Percentiles rank a stretch among this genome's conserved stretches.
phyloP scores from a whole-genome alignment of 2,329 filamentous ascomycete species.

The Cryphonectria naterciae region DNA sequence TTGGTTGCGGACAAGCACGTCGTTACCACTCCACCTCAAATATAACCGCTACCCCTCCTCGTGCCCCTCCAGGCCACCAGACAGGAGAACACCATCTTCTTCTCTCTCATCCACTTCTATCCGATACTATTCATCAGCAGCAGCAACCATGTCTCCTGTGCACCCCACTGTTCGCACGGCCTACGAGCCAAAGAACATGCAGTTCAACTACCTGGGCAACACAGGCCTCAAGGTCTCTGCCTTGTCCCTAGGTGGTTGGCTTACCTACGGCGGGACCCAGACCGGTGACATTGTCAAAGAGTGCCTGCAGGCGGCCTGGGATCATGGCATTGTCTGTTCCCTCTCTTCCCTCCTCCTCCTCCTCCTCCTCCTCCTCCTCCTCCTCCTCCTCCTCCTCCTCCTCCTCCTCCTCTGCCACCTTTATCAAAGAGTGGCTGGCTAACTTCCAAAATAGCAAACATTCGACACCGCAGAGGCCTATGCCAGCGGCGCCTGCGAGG shows the following conservation, averaged over 20 bases:
- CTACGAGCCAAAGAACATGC: constrained; percentile 54
- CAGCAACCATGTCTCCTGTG: constrained; percentile 21
- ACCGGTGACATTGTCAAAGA: constrained; percentile 44
- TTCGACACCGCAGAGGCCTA: constrained; percentile 59
- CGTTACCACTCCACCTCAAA: neutral
- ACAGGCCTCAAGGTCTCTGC: constrained; percentile 75
- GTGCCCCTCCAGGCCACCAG: neutral
- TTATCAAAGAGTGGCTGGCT: no score
- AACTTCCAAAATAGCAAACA: constrained; percentile 42
- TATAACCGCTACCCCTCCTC: neutral
- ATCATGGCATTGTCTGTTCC: constrained; percentile 49
- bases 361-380: neutral
- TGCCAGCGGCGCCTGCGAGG: constrained; percentile 52
- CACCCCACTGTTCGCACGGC: constrained; percentile 32
- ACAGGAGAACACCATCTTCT: no score
- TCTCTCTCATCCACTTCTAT: neutral
- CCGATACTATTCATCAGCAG: neutral
- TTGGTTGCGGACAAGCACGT: constrained; percentile 1
- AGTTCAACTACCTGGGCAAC: constrained; percentile 72
- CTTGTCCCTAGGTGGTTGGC: constrained; percentile 72
- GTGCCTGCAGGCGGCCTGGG: constrained; percentile 53
- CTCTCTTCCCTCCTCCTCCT: neutral
- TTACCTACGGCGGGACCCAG: constrained; percentile 66
- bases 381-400: neutral
- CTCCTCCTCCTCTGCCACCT: neutral